Conservation (phyloP, 2,329 filamentous ascomycete genomes). For the Aspergillus glaucus region DNA sequence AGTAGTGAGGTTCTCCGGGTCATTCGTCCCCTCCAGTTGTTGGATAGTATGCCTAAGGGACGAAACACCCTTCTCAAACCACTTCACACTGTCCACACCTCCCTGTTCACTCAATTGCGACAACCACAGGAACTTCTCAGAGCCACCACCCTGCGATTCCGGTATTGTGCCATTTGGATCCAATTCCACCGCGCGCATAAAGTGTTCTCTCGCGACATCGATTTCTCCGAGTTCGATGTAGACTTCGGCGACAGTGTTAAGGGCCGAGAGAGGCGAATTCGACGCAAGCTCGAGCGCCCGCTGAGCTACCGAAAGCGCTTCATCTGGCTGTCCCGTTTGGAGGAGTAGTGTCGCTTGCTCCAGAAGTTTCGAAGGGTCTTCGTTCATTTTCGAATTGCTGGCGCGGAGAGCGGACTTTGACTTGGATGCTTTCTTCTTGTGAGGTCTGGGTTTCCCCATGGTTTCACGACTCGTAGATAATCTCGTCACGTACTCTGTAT, state of each 20-base stretch:
- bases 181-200: conserved; percentile 64
- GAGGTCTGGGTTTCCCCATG: conserved; percentile 50
- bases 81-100: conserved; percentile 53
- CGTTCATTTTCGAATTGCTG: conserved; percentile 38
- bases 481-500: conserved; percentile 7
- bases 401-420: conserved; percentile 40
- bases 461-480: conserved; percentile 7
- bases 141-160: conserved; percentile 69
- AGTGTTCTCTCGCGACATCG: conserved; percentile 65
- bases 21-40: conserved; percentile 49
- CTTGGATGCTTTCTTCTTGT: conserved; percentile 39
- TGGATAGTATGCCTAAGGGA: conserved; percentile 68
- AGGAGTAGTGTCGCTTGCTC: conserved; percentile 51
- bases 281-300: conserved; percentile 42
- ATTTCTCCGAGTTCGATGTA: conserved; percentile 75
- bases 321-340: conserved; percentile 53
- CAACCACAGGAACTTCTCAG: conserved; percentile 91
- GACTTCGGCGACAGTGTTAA: conserved; percentile 75
- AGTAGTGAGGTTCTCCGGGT: conserved; percentile 31
- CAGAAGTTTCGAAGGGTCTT: conserved; percentile 51
- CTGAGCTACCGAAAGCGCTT: conserved; percentile 50
- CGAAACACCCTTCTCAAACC: conserved; percentile 60
- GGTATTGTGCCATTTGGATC: conserved; percentile 68
- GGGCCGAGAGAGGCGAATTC: conserved; percentile 47
- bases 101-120: conserved; percentile 74